Percentiles rank a stretch among this genome's conserved stretches.
Conservation (phyloP, 2,329 filamentous ascomycete species). For the Alternaria arbusti region DNA sequence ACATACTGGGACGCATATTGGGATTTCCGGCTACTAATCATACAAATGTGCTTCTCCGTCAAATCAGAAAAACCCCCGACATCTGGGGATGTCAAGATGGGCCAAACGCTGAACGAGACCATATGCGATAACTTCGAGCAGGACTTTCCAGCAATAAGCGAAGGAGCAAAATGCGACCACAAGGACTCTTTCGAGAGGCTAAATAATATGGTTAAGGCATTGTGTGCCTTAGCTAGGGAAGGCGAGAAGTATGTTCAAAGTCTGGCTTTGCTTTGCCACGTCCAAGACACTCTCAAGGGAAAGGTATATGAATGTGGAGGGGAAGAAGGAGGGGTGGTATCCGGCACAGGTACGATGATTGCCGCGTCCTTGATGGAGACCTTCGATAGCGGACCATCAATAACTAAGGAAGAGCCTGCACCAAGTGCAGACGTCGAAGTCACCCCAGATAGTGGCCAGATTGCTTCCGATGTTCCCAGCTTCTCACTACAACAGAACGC, state of each 20-base stretch:
- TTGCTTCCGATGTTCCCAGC: too few species aligned
- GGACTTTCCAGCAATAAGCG: not conserved
- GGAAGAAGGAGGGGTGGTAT: too few species aligned
- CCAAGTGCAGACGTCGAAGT: too few species aligned
- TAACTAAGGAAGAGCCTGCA: too few species aligned
- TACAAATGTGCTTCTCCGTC: not conserved
- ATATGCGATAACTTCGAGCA: not conserved
- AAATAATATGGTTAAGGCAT: too few species aligned
- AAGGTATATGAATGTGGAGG: too few species aligned
- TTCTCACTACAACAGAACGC: too few species aligned
- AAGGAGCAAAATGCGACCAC: not conserved
- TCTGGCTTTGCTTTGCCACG: not conserved
- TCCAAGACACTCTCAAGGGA: not conserved
- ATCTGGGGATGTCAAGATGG: not conserved
- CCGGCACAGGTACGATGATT: too few species aligned
- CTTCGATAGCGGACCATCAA: too few species aligned
- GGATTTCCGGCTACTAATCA: not conserved
- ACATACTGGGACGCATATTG: not conserved
- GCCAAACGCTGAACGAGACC: not conserved
- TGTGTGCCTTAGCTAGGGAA: not conserved
- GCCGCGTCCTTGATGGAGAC: too few species aligned
- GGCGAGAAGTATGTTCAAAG: not conserved
- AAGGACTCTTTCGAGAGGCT: not conserved
- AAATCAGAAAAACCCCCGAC: not conserved
- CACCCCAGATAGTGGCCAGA: too few species aligned